Conservation (phyloP, 1,139 yeast genomes). For the Nakaseomyces glabratus region DNA sequence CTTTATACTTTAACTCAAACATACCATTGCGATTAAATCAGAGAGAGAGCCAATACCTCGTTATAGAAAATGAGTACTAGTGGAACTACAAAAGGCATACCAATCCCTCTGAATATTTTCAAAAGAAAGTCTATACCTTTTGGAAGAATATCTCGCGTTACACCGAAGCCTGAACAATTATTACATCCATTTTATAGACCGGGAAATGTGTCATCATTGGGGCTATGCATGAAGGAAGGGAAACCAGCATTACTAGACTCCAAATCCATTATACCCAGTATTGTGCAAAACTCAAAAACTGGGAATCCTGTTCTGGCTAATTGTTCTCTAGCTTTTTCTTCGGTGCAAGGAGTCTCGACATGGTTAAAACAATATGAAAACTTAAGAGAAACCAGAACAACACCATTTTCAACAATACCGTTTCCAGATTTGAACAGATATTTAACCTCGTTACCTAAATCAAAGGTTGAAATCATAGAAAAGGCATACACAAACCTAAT, state of each 20-base stretch:
- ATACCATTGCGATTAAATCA: not conserved
- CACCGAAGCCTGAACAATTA: slow-evolving; percentile 16
- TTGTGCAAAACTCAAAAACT: slow-evolving; percentile 11
- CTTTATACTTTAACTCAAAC: too few relatives aligned
- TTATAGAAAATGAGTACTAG: not conserved
- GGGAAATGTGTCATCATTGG: slow-evolving; percentile 17
- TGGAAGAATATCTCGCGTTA: slow-evolving; percentile 2
- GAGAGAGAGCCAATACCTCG: not conserved
- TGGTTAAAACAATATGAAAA: slow-evolving; percentile 12
- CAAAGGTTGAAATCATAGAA: too few relatives aligned
- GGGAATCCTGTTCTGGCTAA: slow-evolving; percentile 11
- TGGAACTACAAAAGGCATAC: not conserved
- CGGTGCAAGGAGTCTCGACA: slow-evolving; percentile 13
- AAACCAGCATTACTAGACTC: slow-evolving; percentile 17
- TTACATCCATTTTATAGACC: slow-evolving; percentile 24
- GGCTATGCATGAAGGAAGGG: slow-evolving; percentile 16
- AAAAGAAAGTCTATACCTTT: slow-evolving; percentile 5
- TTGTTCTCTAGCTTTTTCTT: slow-evolving; percentile 13
- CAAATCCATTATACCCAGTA: slow-evolving; percentile 14
- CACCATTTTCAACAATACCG: too few relatives aligned
- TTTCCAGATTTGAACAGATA: too few relatives aligned
- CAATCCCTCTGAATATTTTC: slow-evolving; percentile 2
- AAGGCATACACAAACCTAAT: too few relatives aligned
- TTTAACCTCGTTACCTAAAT: too few relatives aligned
- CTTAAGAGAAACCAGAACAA: too few relatives aligned